Base-by-base conservation (phyloP, 202 grass and related monocot species). In the Zizania palustris region DNA sequence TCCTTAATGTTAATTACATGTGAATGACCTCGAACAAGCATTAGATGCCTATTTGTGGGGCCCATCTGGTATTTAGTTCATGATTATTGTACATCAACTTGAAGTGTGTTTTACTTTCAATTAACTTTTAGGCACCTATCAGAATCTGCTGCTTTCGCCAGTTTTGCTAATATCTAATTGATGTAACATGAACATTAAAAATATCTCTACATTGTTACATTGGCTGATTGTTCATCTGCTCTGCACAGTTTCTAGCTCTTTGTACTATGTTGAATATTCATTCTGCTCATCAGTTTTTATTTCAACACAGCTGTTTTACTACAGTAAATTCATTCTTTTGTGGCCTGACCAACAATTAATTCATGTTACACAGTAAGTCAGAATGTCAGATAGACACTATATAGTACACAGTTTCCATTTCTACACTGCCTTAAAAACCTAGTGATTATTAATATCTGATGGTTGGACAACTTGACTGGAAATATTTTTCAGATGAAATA, bases 71-170 rank as follows among this genome's bases (percentile, higher is more conserved):
- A 60, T 22, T 54, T 65, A 65, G 34, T 22, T 82, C 16, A 21
- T 71, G 41, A 20, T 45, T 39, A 38, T 40, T 71, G 78, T 65
- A 56, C 20, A 75, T 13, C 41, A 7, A 53, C 39, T 64, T 44
- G 16, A 39, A 84, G 16, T 63, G 20, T 38, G 11, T n/a, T 70
- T 43, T 64, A 59, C 42, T 51, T 60, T 34, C 42, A 60, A 38
- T 28, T 1, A 79, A 66, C 11, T 69, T n/a, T n/a, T 74, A 45
- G 36, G 11, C 45, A 63, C 22, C 16, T 12, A 69, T 0, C 38
- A 11, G 60, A 61, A 45, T 78, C 9, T 28, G 12, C 41, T 33
- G 18, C 13, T 83, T 68, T 38, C 55, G n/a, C 13, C 18, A 77
- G 21, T 63, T 46, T 8, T 45, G 5, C n/a, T 65, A 11, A 55